Conservation (phyloP, 495 filamentous ascomycete genomes). For the Usnea hakonensis region DNA sequence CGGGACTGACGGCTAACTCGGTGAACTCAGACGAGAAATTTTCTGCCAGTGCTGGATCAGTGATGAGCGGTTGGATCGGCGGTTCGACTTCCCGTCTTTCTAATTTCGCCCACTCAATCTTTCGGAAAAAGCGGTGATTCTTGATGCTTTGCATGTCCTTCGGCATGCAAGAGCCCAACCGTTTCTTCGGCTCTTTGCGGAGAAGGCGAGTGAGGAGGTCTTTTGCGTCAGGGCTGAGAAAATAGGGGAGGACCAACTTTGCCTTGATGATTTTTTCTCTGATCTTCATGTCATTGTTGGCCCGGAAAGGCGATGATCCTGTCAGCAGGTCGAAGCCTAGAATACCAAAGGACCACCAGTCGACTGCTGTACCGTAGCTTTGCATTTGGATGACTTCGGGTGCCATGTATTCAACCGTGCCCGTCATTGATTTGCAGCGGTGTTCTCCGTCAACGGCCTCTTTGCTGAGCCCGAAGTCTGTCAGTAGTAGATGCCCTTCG, state of each 20-base stretch:
- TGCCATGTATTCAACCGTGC: slow-evolving; percentile 97
- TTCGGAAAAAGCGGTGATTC: slow-evolving; percentile 91
- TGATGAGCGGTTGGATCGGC: slow-evolving; percentile 86
- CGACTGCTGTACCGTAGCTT: slow-evolving; percentile 84
- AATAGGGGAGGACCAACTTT: slow-evolving; percentile 81
- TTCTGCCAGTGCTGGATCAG: slow-evolving; percentile 89
- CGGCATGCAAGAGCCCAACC: slow-evolving; percentile 79
- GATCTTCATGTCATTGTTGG: slow-evolving; percentile 83
- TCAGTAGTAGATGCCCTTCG: slow-evolving; percentile 86
- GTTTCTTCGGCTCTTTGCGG: slow-evolving; percentile 82
- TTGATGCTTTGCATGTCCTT: slow-evolving; percentile 82
- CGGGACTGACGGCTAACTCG: slow-evolving; percentile 64
- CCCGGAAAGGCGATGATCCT: slow-evolving; percentile 80
- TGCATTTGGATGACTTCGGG: slow-evolving; percentile 83
- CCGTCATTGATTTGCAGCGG: slow-evolving; percentile 77
- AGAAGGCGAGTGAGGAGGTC: slow-evolving; percentile 83
- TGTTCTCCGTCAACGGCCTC: slow-evolving; percentile 76
- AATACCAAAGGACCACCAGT: slow-evolving; percentile 97
- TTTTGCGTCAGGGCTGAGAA: slow-evolving; percentile 80
- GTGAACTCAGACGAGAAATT: slow-evolving; percentile 91
- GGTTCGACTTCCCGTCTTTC: slow-evolving; percentile 70
- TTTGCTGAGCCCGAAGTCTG: slow-evolving; percentile 95
- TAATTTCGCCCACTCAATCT: slow-evolving; percentile 84
- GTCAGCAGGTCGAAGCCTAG: slow-evolving; percentile 88
- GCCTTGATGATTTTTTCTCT: slow-evolving; percentile 88